These are phyloP conservation scores for Thelephora terrestris DNA, from an alignment of 1,284 basidiomycete genomes.

Conservation along the genomic window DNA sequence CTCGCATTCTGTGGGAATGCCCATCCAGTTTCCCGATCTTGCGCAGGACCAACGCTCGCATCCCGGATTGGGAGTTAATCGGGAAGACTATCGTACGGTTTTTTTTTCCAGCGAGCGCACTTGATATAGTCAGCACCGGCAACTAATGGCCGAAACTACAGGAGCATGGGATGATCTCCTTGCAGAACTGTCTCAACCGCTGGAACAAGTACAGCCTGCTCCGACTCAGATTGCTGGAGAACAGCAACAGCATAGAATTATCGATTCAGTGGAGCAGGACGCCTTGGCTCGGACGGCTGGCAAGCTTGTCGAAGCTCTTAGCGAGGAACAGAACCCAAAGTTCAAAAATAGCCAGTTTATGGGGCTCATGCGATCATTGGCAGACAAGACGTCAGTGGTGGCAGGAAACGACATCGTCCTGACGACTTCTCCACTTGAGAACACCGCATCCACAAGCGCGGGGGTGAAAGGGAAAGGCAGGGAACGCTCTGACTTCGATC, in stretches of 20 bases:
- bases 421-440: slow-evolving; percentile 12
- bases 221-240: slow-evolving; percentile 9
- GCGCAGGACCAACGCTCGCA: too few relatives aligned
- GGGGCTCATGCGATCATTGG: slow-evolving; percentile 76
- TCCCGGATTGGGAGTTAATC: too few relatives aligned
- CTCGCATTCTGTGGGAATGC: too few relatives aligned
- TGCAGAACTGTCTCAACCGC: slow-evolving; percentile 51
- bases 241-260: slow-evolving; percentile 5
- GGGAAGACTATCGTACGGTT: too few relatives aligned
- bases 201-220: slow-evolving; percentile 29
- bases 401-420: slow-evolving; percentile 71
- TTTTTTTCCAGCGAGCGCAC: background rate
- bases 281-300: slow-evolving; percentile 72
- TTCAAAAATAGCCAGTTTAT: slow-evolving; percentile 86
- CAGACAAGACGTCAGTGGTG: slow-evolving; percentile 77
- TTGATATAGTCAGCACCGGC: background rate
- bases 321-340: slow-evolving; percentile 70
- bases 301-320: slow-evolving; percentile 58
- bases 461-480: slow-evolving; percentile 64
- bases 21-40: too few relatives aligned
- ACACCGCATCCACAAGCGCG: slow-evolving; percentile 7
- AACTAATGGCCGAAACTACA: too few relatives aligned
- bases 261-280: slow-evolving; percentile 29
- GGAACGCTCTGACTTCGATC: slow-evolving; percentile 18
- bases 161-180: background rate